Evolutionary conservation across 2,329 filamentous ascomycete species (phyloP).

Genomic region (Exophiala xenobiotica): DNA sequence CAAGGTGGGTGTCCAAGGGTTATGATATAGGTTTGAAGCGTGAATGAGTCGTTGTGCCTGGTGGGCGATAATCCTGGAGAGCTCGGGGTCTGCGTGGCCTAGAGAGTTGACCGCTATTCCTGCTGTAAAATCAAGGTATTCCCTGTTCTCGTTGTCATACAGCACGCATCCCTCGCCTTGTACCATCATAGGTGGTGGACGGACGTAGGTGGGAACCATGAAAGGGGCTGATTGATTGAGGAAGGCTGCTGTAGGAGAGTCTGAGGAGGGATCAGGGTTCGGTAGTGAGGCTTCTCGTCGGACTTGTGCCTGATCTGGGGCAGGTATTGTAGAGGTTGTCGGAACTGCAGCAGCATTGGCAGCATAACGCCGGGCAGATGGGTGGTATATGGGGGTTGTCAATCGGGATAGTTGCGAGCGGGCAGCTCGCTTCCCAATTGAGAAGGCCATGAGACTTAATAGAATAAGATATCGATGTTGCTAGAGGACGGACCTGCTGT

Average conservation of each 20-base stretch:
- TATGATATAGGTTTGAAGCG: constrained; percentile 95
- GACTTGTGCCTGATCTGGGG: constrained; percentile 19
- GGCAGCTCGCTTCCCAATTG: constrained; percentile 14
- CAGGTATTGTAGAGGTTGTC: constrained; percentile 26
- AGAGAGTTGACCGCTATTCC: constrained; percentile 94
- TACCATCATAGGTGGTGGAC: constrained; percentile 85
- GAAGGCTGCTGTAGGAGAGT: constrained; percentile 72
- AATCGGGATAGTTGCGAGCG: constrained; percentile 12
- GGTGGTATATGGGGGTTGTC: constrained; percentile 11
- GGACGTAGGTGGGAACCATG: constrained; percentile 95
- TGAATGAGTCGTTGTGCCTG: constrained; percentile 83
- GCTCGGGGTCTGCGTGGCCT: constrained; percentile 82
- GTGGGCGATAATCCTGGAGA: constrained; percentile 71
- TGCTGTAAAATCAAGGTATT: constrained; percentile 91
- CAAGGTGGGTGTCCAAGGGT: constrained; percentile 88
- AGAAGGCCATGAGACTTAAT: constrained; percentile 14
- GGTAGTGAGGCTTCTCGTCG: constrained; percentile 55
- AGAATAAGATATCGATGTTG: too few species aligned
- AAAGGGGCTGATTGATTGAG: constrained; percentile 75
- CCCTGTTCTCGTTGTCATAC: constrained; percentile 84
- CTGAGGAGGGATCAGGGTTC: constrained; percentile 69
- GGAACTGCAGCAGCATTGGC: constrained; percentile 29
- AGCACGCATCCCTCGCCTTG: constrained; percentile 83
- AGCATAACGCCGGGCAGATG: constrained; percentile 22
- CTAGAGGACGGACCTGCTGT: too few species aligned